Evolutionary conservation across 176 grass and related monocot genomes (phyloP).

Genomic region (Leersia perrieri): DNA sequence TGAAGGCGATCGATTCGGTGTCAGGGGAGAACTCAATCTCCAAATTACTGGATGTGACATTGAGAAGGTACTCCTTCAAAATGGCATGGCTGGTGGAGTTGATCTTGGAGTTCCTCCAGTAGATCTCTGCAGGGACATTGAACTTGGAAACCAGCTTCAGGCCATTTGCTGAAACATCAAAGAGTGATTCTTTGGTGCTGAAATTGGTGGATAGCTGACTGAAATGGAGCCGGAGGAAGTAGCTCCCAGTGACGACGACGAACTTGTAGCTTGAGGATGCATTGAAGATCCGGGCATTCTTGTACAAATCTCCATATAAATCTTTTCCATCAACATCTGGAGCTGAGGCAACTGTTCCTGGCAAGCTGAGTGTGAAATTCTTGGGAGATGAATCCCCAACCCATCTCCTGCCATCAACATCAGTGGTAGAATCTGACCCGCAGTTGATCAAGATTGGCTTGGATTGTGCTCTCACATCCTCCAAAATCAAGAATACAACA

Average conservation of each 20-base stretch:
- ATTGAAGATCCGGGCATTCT: constrained; percentile 67
- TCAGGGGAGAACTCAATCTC: constrained; percentile 64
- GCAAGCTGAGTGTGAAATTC: constrained; percentile 58
- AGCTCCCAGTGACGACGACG: constrained; percentile 50
- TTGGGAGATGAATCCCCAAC: constrained; percentile 43
- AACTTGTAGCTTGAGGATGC: constrained; percentile 56
- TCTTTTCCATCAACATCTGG: constrained; percentile 22
- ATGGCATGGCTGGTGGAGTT: constrained; percentile 46
- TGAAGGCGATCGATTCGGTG: constrained; percentile 53
- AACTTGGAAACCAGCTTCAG: constrained; percentile 71
- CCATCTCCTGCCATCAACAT: constrained; percentile 60
- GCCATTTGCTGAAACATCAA: constrained; percentile 68
- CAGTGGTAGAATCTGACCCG: constrained; percentile 37
- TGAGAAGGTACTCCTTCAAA: constrained; percentile 85
- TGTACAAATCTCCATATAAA: constrained; percentile 55
- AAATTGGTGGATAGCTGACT: constrained; percentile 44
- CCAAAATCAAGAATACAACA: background rate
- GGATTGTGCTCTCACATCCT: constrained; percentile 6
- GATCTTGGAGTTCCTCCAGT: constrained; percentile 41
- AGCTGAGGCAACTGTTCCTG: constrained; percentile 40
- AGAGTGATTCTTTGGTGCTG: constrained; percentile 49
- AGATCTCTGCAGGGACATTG: constrained; percentile 61
- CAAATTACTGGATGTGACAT: constrained; percentile 50
- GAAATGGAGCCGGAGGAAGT: constrained; percentile 91
- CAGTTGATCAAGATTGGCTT: constrained; percentile 61